Conservation (phyloP, 2,329 filamentous ascomycete genomes). For the Aspergillus caelatus region DNA sequence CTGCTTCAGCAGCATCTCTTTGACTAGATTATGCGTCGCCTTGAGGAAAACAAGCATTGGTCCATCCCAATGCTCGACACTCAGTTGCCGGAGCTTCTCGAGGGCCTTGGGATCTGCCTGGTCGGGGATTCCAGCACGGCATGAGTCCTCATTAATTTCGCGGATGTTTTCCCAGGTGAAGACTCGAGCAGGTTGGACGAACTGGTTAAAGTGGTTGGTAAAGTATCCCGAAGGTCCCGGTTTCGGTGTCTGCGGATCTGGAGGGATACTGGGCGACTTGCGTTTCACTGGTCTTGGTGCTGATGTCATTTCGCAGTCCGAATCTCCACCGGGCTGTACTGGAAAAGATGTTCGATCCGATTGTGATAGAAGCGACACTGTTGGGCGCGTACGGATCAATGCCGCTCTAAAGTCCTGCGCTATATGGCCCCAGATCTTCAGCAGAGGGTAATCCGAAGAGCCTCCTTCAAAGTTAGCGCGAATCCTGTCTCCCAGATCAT, state of each 20-base stretch:
- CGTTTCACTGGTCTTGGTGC: conserved; percentile 22
- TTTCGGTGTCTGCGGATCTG: conserved; percentile 1
- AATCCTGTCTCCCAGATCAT: conserved; percentile 59
- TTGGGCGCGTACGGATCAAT: conserved; percentile 48
- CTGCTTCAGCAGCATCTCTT: conserved; percentile 45
- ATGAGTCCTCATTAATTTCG: conserved; percentile 57
- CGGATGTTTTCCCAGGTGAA: conserved; percentile 50
- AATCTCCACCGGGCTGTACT: conserved; percentile 19
- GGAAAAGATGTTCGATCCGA: conserved; percentile 42
- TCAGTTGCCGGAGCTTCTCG: conserved; percentile 59
- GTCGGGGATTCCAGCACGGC: conserved; percentile 60
- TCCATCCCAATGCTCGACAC: conserved; percentile 60
- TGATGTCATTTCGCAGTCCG: conserved; percentile 29
- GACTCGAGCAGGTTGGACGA: conserved; percentile 18
- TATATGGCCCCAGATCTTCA: conserved; percentile 47
- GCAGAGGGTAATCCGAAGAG: conserved; percentile 42
- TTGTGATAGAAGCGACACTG: conserved; percentile 31
- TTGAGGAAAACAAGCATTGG: conserved; percentile 52
- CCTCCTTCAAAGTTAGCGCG: conserved; percentile 58
- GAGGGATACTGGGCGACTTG: conserved; percentile 18
- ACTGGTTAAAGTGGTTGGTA: conserved; percentile 27
- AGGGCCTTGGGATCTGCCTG: conserved; percentile 64
- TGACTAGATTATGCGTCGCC: conserved; percentile 33
- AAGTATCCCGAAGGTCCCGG: conserved; percentile 14
- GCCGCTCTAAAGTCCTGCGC: conserved; percentile 56